phyloP scores from a whole-genome alignment of 2,329 filamentous ascomycete species.

The Ramichloridium luteum region DNA sequence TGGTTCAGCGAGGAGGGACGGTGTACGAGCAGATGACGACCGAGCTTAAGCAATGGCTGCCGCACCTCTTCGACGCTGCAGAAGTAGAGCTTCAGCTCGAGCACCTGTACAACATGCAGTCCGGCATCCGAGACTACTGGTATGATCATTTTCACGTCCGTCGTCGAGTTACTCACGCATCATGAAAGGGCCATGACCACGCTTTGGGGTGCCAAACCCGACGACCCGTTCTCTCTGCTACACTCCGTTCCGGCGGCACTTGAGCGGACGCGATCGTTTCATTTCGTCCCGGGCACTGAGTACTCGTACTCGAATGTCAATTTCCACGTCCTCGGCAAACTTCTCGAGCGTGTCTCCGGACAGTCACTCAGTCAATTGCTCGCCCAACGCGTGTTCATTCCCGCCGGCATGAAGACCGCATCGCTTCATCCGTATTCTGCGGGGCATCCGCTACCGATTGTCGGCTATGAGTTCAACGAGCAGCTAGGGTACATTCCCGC shows the following conservation, averaged over 20 bases:
- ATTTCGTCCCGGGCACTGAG: slow-evolving; percentile 33
- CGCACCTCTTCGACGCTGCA: slow-evolving; percentile 12
- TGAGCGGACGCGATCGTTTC: slow-evolving; percentile 25
- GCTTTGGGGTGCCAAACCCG: slow-evolving; percentile 32
- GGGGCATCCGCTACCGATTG: slow-evolving; percentile 27
- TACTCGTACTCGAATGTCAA: slow-evolving; percentile 36
- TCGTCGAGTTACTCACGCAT: not conserved
- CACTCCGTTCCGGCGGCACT: slow-evolving; percentile 20
- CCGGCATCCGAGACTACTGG: too few species aligned
- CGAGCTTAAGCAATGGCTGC: slow-evolving; percentile 23
- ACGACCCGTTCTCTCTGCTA: slow-evolving; percentile 29
- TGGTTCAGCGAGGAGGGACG: slow-evolving; percentile 12
- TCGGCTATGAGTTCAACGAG: slow-evolving; percentile 34
- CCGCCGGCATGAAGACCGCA: slow-evolving; percentile 33
- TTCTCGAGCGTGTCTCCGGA: slow-evolving; percentile 29
- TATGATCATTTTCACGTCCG: too few species aligned
- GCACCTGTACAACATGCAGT: slow-evolving; percentile 30
- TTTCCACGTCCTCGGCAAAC: slow-evolving; percentile 29
- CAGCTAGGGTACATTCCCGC: slow-evolving; percentile 26
- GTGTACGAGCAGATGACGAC: slow-evolving; percentile 12
- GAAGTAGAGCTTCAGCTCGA: slow-evolving; percentile 24
- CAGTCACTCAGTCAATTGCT: slow-evolving; percentile 27
- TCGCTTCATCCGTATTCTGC: slow-evolving; percentile 28
- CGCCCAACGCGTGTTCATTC: slow-evolving; percentile 27
- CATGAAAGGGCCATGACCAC: slow-evolving; percentile 35